Base-by-base conservation (phyloP, 768 basidiomycete species). In the Suillus plorans region DNA sequence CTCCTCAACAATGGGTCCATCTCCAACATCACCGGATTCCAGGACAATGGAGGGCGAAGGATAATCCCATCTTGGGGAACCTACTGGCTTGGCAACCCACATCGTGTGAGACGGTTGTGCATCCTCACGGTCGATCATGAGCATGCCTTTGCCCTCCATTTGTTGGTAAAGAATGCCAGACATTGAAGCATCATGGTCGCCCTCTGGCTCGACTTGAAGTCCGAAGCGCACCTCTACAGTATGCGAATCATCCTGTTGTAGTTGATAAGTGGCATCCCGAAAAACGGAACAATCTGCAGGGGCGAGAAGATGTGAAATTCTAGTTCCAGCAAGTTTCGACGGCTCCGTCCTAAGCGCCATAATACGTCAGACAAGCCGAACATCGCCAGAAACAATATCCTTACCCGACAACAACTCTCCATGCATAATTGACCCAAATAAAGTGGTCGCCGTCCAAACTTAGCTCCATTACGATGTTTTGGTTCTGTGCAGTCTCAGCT, bases 81-180 rank as follows among this genome's bases (percentile, higher is more conserved):
- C 85, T 64, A 90, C 84, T 39, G 94, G 93, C 74, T 90, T 94
- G 76, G 95, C 87, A 53, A 97, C 95, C 95, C 95, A 98, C 95
- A 98, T 97, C 16, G 96, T 97, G 76, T 98, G 97, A 18, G 95
- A 92, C 16, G 94, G 89, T 65, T 87, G 85, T 20, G 91, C 91
- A 62, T 89, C 90, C 73, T 95, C 88, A 39, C 95, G 88, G 80
- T 98, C 96, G 65, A 93, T 85, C 89, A 99, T 96, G 70, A 99
- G 86, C 97, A 99, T 98, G 20, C 97, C 97, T 74, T 97, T 97
- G 37, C 93, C 97, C 72, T 98, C 96, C 90, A 99, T 95, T 69
- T 86, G 87, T 75, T 94, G 91, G 76, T 87, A 92, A 36, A 90
- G 81, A 8, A 78, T 77, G 12, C 77, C 74, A 45, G 82, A 82